Base-by-base conservation (phyloP, 2,329 filamentous ascomycete genomes). In the Macrophomina tecta region DNA sequence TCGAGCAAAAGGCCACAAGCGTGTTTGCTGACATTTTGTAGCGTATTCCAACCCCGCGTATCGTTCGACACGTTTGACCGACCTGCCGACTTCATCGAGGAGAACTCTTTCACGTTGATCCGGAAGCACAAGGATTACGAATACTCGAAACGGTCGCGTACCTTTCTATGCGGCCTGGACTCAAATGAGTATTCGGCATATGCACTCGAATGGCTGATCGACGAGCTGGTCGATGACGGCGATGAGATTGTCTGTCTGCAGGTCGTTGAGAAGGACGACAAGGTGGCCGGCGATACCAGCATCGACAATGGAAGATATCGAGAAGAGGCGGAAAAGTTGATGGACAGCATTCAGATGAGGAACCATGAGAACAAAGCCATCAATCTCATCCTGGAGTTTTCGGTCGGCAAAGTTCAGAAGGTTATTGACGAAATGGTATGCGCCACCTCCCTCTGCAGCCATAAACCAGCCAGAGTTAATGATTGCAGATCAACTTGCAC, bases 101-200 rank as follows among this genome's bases (percentile, higher is more conserved):
- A 80, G 66, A 80, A 77, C 64, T 92, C 92, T 5, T 87, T 97
- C 71, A 96, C 93, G 0, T 83, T 97, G 68, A 93, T 93, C 73
- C 88, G 91, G 71, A 92, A 93, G 74, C 94, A 97, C 78, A 90
- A 90, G 71, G 92, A 94, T 70, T 97, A 95, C 79, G 89, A 92
- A 72, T 89, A 90, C 70, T 90, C 89, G 49, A 89, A 93, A 68
- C 87, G 92, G 68, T 95, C 92, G 64, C 89, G 94, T 64, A 96
- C 92, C 8, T 97, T 97, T 73, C 89, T 97, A 76, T 94, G 94
- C 70, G 94, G 94, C 23, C 91, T 94, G 18, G 94, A 97, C 78
- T 91, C 94, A 73, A 93, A 97, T 72, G 87, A 92, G 67, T 97
- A 97, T 78, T 97, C 93, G 6, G 92, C 97, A 69, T 95, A 94